Conservation (phyloP, 768 basidiomycete genomes). For the Hypholoma sublateritium region DNA sequence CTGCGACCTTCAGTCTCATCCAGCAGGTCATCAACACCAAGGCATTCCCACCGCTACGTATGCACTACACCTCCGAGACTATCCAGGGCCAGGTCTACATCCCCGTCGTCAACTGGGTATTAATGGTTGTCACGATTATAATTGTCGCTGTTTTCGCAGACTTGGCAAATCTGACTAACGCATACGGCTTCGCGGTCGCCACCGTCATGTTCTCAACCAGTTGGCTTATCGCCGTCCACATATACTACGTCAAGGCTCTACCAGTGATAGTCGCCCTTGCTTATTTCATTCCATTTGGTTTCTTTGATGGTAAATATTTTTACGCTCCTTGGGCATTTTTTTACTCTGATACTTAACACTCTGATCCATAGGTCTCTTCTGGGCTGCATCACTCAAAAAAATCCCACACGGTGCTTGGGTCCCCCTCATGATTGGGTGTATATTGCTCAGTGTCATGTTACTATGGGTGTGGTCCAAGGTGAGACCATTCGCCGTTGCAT, state of each 20-base stretch:
- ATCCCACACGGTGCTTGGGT: conserved; percentile 70
- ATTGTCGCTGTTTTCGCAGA: conserved; percentile 59
- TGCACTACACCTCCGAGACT: conserved; percentile 60
- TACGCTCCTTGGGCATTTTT: too few species aligned
- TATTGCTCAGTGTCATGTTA: conserved; percentile 51
- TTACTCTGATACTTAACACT: neutral
- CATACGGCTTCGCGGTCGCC: conserved; percentile 63
- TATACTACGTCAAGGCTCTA: conserved; percentile 52
- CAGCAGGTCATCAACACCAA: conserved; percentile 69
- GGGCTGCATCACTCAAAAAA: conserved; percentile 62
- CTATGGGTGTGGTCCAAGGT: conserved; percentile 71
- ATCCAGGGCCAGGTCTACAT: conserved; percentile 69
- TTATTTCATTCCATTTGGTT: conserved; percentile 58
- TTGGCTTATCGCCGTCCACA: conserved; percentile 54
- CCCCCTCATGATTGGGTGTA: conserved; percentile 53
- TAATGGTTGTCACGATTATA: conserved; percentile 53
- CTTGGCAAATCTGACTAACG: conserved; percentile 54
- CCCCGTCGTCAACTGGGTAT: conserved; percentile 58
- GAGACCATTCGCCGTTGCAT: neutral
- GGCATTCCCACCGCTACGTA: conserved; percentile 54
- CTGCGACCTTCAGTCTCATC: conserved; percentile 59
- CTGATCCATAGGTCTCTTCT: conserved; percentile 45
- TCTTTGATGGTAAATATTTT: conserved; percentile 52
- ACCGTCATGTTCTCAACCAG: conserved; percentile 68
- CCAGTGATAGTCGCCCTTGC: conserved; percentile 40